These are phyloP conservation scores for Sorghum bicolor DNA, from an alignment of 176 grass and related monocot genomes.

Conservation along the genomic window Sorghum_bicolor_NCBIv3 NC_012876.2:49515501-49516000, in stretches of 20 bases:
- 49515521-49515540: constrained; percentile 92
- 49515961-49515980: too few species aligned
- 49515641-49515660: background rate
- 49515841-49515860: background rate
- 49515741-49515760: background rate
- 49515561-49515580: constrained; percentile 21
- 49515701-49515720: constrained; percentile 37
- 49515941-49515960: constrained; percentile 2
- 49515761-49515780: constrained; percentile 21
- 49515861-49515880: background rate
- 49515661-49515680: too few species aligned
- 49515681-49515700: background rate
- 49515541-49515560: constrained; percentile 75
- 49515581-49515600: constrained; percentile 36
- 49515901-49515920: background rate
- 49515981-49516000: too few species aligned
- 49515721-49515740: background rate
- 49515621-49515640: background rate
- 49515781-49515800: background rate
- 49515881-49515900: background rate
- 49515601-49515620: background rate
- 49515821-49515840: background rate
- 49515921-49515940: background rate
- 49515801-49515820: background rate
- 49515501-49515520: constrained; percentile 75